Evolutionary conservation across 768 basidiomycete species (phyloP).

Genomic region (Terana coerulea): DNA sequence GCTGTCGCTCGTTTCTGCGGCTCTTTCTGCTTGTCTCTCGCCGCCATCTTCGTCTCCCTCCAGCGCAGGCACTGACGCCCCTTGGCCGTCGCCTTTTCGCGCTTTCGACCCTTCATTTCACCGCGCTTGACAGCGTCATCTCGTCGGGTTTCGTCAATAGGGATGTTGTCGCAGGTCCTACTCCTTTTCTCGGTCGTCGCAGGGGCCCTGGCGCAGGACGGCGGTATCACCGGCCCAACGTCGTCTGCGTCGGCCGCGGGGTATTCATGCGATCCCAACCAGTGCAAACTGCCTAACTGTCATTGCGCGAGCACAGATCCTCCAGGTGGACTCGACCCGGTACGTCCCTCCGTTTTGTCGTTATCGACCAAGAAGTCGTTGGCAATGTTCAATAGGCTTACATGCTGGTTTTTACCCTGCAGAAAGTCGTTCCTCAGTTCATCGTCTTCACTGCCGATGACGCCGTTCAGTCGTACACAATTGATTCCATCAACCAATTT

Average conservation of each 20-base stretch:
- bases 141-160: neutral
- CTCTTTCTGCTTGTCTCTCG: neutral
- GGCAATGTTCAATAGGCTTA: neutral
- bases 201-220: constrained; percentile 32
- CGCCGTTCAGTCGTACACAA: constrained; percentile 73
- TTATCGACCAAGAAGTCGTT: neutral
- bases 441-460: constrained; percentile 76
- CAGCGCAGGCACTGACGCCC: neutral
- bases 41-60: neutral
- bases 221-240: constrained; percentile 49
- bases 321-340: constrained; percentile 65
- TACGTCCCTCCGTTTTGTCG: constrained; percentile 32
- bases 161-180: constrained; percentile 12
- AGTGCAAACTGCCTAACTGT: constrained; percentile 68
- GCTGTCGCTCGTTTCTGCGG: neutral
- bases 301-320: constrained; percentile 70
- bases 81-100: neutral
- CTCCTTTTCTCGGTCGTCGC: constrained; percentile 9
- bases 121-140: neutral
- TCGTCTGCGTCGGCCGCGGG: constrained; percentile 52
- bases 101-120: neutral
- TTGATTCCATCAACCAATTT: constrained; percentile 72
- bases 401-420: neutral
- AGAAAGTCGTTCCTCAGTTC: constrained; percentile 63
- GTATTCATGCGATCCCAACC: constrained; percentile 64